These are phyloP conservation scores for Globisporangium nodosum DNA, from an alignment of 352 stramenopile genomes.

Conservation along the genomic window DNA sequence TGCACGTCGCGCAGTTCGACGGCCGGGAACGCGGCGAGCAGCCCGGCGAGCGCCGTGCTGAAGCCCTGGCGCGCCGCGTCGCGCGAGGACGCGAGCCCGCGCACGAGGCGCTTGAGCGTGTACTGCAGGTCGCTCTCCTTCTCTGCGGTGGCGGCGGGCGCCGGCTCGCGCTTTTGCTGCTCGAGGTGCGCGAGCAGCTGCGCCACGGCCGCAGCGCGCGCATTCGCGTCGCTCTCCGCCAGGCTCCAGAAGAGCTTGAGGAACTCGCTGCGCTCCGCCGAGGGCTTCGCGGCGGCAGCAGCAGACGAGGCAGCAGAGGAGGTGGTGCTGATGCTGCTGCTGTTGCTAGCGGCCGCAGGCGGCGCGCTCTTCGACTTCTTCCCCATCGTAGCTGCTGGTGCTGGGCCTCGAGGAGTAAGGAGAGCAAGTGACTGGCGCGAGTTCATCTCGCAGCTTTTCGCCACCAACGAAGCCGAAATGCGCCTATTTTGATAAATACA, in stretches of 20 bases:
- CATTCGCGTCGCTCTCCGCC: conserved; percentile 61
- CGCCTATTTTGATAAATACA: background rate
- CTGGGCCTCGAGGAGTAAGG: conserved; percentile 1
- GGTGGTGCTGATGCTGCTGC: background rate
- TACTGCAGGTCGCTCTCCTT: conserved; percentile 67
- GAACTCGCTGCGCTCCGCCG: conserved; percentile 52
- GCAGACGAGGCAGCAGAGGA: background rate
- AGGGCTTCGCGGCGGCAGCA: conserved; percentile 6
- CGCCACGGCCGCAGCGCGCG: conserved; percentile 51
- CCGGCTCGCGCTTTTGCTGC: conserved; percentile 18
- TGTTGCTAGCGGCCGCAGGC: too few relatives aligned
- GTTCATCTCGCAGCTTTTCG: background rate
- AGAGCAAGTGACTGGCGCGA: background rate
- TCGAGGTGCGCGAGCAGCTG: conserved; percentile 49
- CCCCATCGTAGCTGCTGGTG: background rate
- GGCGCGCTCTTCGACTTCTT: background rate
- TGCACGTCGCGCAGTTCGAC: conserved; percentile 48
- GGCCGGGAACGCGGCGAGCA: conserved; percentile 49
- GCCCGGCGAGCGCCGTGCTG: conserved; percentile 68
- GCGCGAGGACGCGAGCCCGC: conserved; percentile 83
- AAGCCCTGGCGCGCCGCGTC: conserved; percentile 89
- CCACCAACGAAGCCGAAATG: background rate
- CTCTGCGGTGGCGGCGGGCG: background rate
- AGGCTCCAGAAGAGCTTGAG: conserved; percentile 88
- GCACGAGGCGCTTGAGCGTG: conserved; percentile 89